Evolutionary conservation across 2,329 filamentous ascomycete species (phyloP), one percentile per base, ranked within the genome.

Genomic region (Lecanicillium sp.): DNA sequence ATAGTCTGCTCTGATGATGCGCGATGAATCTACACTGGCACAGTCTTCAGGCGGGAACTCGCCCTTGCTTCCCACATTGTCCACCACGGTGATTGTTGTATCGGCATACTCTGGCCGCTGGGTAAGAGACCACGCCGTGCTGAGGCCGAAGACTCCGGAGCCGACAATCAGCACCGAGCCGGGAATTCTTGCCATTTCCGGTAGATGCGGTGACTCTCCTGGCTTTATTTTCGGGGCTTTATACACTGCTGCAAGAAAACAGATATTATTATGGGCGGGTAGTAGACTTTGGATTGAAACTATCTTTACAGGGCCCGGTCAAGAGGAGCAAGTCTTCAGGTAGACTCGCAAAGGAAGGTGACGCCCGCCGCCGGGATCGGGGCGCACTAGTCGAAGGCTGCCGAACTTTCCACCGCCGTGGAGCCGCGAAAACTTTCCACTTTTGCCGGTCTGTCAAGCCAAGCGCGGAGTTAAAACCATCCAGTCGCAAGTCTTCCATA

Each of bases 1-100:
- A 55, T 96, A 96, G 68, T 96, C 90, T 36, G 75, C 64, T 41
- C 79, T 70, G 46, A 83, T 68, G 49, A 82, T 79, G 47, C 78
- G 73, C 12, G 76, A 80, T 4, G 68, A 69, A 60, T 83, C 78
- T 51, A 80, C 70, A 46, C 72, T 78, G 36, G 76, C 70, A 41
- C 70, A 68, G 50, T 83, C 76, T 31, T 67, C 61, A 6, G 75
- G 67, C 2, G 78, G 78, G 51, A 81, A 80, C 28, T 80, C 71
- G 18, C 60, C 60, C 12, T 13, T 15, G 22, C 20, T 22, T 20
- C 65, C 57, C 5, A 67, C 69, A 40, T 75, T 66, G 56, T 83
- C 73, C 41, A 83, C 59, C 36, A 83, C 50, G 13, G 75, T 79
- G 56, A 83, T 78, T 38, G 59, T 54, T 29, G 72, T 70, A 38